Percentiles rank a stretch among this genome's conserved stretches.
These are phyloP conservation scores for Entomophthora muscae DNA, from an alignment of 371 early-diverging fungal genomes.

Conservation along the genomic window DNA sequence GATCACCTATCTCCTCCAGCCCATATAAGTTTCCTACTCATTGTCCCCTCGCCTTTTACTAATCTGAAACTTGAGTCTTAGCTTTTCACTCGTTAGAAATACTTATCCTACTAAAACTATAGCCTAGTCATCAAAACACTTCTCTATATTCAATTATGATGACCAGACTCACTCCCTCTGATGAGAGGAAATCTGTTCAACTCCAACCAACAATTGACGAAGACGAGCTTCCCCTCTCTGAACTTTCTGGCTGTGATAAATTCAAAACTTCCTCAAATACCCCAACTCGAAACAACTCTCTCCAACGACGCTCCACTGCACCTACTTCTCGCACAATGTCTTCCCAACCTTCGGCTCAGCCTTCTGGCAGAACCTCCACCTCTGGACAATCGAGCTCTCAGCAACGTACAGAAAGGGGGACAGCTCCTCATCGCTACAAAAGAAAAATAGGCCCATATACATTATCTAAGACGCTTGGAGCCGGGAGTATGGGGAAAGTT, in stretches of 20 bases:
- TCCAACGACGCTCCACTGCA: slow-evolving; percentile 4
- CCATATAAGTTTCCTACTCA: no score
- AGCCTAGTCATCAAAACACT: no score
- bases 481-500: slow-evolving; percentile 94
- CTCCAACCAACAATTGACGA: neutral
- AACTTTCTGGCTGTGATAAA: neutral
- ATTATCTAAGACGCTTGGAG: slow-evolving; percentile 77
- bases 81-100: no score
- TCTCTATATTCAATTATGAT: no score
- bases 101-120: no score
- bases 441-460: slow-evolving; percentile 52
- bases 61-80: no score
- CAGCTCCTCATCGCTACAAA: slow-evolving; percentile 3
- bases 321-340: neutral
- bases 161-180: neutral
- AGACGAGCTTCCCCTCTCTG: slow-evolving; percentile 1
- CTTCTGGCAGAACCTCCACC: neutral
- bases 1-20: no score
- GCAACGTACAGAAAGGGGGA: neutral
- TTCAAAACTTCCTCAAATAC: neutral
- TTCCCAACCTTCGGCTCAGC: neutral
- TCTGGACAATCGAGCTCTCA: neutral
- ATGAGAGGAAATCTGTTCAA: neutral
- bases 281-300: neutral
- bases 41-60: no score